phyloP scores from a whole-genome alignment of 768 basidiomycete genomes.

The Amanita pallidorosea region DNA sequence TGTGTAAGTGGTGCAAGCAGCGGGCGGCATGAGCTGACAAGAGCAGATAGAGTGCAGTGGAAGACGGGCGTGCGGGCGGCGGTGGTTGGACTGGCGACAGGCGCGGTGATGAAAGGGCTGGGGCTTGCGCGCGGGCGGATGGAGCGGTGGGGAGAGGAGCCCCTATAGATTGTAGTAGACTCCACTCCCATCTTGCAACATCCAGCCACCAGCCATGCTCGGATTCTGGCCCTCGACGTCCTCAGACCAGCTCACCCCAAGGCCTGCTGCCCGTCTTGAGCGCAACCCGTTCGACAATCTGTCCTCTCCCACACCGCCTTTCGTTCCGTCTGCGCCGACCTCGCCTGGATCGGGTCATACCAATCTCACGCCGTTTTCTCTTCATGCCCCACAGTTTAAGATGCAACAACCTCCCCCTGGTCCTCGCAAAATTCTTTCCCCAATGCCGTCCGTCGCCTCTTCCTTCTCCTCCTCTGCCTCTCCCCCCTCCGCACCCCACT shows the following conservation, averaged over 20 bases:
- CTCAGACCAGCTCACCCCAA: conserved; percentile 53
- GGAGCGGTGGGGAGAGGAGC: conserved; percentile 7
- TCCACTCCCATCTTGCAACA: conserved; percentile 8
- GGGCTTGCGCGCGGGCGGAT: conserved; percentile 23
- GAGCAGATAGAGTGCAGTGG: conserved; percentile 48
- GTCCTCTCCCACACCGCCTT: conserved; percentile 12
- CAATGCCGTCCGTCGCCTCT: conserved; percentile 10
- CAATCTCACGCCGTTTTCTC: conserved; percentile 49
- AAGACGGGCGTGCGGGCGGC: conserved; percentile 34
- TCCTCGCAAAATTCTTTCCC: conserved; percentile 23
- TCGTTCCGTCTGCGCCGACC: conserved; percentile 19
- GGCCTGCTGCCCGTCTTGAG: conserved; percentile 28
- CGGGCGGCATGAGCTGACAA: not conserved
- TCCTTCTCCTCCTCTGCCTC: conserved; percentile 30
- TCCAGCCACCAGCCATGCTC: conserved; percentile 36
- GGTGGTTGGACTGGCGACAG: conserved; percentile 47
- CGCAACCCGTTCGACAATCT: conserved; percentile 53
- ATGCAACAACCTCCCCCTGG: conserved; percentile 52
- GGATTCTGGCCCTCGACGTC: conserved; percentile 53
- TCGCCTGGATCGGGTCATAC: conserved; percentile 28
- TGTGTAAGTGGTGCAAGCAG: conserved; percentile 26
- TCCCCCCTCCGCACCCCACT: conserved; percentile 19
- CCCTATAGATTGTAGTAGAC: conserved; percentile 8
- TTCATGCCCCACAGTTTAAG: conserved; percentile 80
- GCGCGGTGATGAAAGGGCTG: conserved; percentile 39